phyloP scores from a whole-genome alignment of 2,329 filamentous ascomycete genomes.

The Ophiostoma perfectum region DNA sequence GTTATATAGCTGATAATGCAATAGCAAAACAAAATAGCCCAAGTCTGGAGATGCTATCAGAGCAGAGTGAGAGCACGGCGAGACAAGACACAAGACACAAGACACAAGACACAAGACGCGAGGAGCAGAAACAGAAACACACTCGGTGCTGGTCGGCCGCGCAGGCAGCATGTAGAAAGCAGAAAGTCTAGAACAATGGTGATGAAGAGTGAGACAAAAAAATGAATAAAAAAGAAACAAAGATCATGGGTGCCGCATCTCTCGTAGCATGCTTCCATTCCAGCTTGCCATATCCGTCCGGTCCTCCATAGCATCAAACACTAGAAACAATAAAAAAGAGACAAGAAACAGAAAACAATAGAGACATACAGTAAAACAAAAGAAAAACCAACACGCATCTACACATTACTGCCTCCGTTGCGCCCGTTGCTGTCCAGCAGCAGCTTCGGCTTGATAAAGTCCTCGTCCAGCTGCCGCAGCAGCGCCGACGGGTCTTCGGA shows the following conservation, averaged over 20 bases:
- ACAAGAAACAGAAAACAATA: background rate
- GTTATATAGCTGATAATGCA: background rate
- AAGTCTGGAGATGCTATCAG: background rate
- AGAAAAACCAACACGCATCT: constrained; percentile 17
- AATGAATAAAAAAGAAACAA: background rate
- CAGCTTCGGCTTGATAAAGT: constrained; percentile 31
- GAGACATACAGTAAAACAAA: background rate
- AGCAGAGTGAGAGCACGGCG: background rate
- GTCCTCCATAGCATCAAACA: background rate
- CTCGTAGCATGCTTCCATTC: background rate
- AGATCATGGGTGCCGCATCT: background rate
- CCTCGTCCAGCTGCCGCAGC: constrained; percentile 90
- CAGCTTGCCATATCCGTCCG: background rate
- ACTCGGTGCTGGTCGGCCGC: too few relatives aligned
- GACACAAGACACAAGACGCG: background rate
- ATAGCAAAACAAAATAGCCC: background rate
- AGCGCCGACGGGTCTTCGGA: constrained; percentile 83
- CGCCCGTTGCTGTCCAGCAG: constrained; percentile 29
- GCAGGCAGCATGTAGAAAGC: background rate
- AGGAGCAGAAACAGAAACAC: too few relatives aligned
- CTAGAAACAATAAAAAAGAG: background rate
- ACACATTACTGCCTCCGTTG: constrained; percentile 24
- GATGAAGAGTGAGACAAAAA: background rate
- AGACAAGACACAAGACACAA: background rate
- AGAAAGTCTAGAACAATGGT: background rate